Evolutionary conservation across 2,329 filamentous ascomycete species (phyloP), one percentile per base, ranked within the genome.

Genomic region (Nemania diffusa): DNA sequence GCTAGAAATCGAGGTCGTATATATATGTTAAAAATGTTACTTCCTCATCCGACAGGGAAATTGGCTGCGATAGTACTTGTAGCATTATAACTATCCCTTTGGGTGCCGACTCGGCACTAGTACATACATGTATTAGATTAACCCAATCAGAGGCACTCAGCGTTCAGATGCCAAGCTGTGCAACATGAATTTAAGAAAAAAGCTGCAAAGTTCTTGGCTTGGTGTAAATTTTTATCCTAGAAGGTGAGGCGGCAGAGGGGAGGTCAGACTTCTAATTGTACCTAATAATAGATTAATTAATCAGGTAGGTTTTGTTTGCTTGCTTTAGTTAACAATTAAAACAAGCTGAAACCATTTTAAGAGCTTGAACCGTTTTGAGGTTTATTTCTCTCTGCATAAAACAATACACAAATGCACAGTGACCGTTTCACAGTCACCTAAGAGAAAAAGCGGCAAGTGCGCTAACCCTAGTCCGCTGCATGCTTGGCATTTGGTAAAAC

Each of bases 21-120:
- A 59, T 59, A 59, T 59, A 59, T 59, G 44, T 59, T 59, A 59
- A 59, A 59, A 59, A 59, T 51, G 42, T 59, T 59, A 59, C 57
- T 59, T 59, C 57, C 57, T 59, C 44, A 59, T 59, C 57, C 57
- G 44, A 59, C 44, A 59, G 57, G 27, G 57, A 59, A 59, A 59
- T 59, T 59, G 57, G 57, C 57, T 59, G 57, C 57, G 57, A 59
- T 59, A 44, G 57, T 59, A 59, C 57, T 59, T 59, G 56, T 58
- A 59, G 57, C 57, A 59, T 59, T 59, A 40, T 59, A 59, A 51
- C 57, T 59, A 59, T 59, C 51, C 57, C 57, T 51, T 59, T 59
- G 57, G 46, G n/a, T n/a, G n/a, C n/a, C n/a, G n/a, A n/a, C n/a
- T n/a, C n/a, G n/a, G n/a, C n/a, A n/a, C n/a, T n/a, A n/a, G n/a